Evolutionary conservation across 805 yeast species (phyloP).

Genomic region (Wickerhamomyces chaumierensis): DNA sequence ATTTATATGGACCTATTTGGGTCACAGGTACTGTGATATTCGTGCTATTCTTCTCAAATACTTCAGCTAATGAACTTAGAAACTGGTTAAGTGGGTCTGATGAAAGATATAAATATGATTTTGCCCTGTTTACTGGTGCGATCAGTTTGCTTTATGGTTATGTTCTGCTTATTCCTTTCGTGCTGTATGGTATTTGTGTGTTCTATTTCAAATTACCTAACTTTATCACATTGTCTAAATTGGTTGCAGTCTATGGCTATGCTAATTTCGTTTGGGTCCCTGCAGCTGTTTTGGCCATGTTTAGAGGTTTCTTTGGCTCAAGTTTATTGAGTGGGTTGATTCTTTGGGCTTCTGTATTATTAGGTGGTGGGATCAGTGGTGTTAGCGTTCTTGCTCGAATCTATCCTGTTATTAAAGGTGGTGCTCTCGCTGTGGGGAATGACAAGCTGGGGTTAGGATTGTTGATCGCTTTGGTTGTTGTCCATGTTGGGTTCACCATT

Average conservation of each 20-base stretch:
- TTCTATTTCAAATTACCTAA: constrained; percentile 42
- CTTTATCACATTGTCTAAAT: constrained; percentile 39
- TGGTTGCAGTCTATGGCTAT: constrained; percentile 76
- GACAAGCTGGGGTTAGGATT: constrained; percentile 27
- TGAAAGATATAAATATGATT: constrained; percentile 43
- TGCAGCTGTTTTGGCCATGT: constrained; percentile 48
- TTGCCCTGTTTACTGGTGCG: constrained; percentile 54
- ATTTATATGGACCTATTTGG: constrained; percentile 87
- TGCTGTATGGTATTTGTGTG: constrained; percentile 38
- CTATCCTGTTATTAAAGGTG: constrained; percentile 27
- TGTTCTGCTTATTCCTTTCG: constrained; percentile 52
- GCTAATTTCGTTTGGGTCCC: constrained; percentile 82
- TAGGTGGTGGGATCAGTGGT: constrained; percentile 56
- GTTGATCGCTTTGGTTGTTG: constrained; percentile 29
- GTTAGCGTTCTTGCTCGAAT: constrained; percentile 37
- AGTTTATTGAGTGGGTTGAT: constrained; percentile 30
- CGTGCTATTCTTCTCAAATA: constrained; percentile 62
- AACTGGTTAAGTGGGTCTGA: constrained; percentile 31
- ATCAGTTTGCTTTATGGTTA: constrained; percentile 68
- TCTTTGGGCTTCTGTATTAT: constrained; percentile 46
- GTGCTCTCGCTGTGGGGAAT: constrained; percentile 23
- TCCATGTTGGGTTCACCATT: constrained; percentile 48
- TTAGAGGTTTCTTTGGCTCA: constrained; percentile 36
- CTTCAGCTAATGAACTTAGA: constrained; percentile 57
- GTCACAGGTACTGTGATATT: constrained; percentile 73